Base-by-base conservation (phyloP, 2,329 filamentous ascomycete species). In the Westerdykella sp. region DNA sequence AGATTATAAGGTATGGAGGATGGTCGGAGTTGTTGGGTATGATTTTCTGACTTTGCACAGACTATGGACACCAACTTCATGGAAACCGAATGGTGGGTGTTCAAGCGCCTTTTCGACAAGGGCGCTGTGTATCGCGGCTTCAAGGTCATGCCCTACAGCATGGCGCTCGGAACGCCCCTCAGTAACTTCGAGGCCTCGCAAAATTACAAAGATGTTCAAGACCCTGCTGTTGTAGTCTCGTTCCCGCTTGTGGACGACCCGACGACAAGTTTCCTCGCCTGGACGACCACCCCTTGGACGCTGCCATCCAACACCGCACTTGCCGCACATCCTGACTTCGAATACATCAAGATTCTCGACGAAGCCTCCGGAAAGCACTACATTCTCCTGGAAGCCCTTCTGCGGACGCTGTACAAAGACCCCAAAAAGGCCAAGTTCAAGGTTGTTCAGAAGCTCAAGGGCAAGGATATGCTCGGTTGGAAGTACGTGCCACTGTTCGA, bases 41-140 rank as follows among this genome's bases (percentile, higher is more conserved):
- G 11, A n/a, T 16, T 13, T 28, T 15, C 16, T 43, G n/a, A 35
- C 6, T 12, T 28, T 28, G 13, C n/a, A 35, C 58, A 85, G 84
- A 95, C 88, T 30, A 95, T 96, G 88, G 85, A 97, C 66, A 77
- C 84, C n/a, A 83, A 75, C 15, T 97, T 94, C 71, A 97, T 96
- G 91, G 91, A 96, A 72, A 85, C 85, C 0, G 81, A 87, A 52
- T 97, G 91, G 91, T 96, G 91, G 90, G 85, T 93, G 14, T 95
- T 95, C 75, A 94, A 93, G 73, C 81, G 91, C 64, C 76, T 96
- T 18, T 94, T 87, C 65, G 86, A 95, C 56, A 95, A 95, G 70
- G 86, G 82, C 44, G 76, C 85, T 49, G 88, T 96, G 43, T 97
- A 96, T 66, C 85, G 88, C 55, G 90, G 88, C 35, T 86, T 93